Conservation (phyloP, 768 basidiomycete species). For the Podaxis sp. region DNA sequence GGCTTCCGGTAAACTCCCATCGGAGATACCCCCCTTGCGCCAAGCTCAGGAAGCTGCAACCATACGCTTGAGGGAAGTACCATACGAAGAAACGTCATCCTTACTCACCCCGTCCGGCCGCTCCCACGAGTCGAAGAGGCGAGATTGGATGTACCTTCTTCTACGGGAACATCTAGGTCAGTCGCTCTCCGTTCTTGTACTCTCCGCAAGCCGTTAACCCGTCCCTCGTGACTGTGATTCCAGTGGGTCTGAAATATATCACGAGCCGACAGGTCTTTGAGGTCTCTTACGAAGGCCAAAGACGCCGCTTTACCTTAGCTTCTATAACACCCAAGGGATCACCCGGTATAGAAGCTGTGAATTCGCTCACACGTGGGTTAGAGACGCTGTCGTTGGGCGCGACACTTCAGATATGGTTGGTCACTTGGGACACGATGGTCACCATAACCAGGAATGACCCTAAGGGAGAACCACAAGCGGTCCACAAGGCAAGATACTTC, state of each 20-base stretch:
- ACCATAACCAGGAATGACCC: slow-evolving; percentile 35
- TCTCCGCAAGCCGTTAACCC: not conserved
- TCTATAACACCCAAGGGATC: slow-evolving; percentile 37
- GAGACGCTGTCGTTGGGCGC: slow-evolving; percentile 43
- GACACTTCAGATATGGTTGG: slow-evolving; percentile 51
- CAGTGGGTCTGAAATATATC: slow-evolving; percentile 76
- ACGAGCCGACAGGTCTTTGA: slow-evolving; percentile 60
- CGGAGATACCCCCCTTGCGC: slow-evolving; percentile 51
- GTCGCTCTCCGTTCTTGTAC: slow-evolving; percentile 23
- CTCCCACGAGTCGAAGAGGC: slow-evolving; percentile 21
- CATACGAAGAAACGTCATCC: slow-evolving; percentile 16
- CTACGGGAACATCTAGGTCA: slow-evolving; percentile 69
- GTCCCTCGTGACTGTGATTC: slow-evolving; percentile 13
- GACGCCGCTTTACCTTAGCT: slow-evolving; percentile 56
- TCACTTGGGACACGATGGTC: slow-evolving; percentile 69
- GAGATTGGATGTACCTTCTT: slow-evolving; percentile 68
- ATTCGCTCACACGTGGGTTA: slow-evolving; percentile 41
- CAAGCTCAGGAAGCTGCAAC: slow-evolving; percentile 49
- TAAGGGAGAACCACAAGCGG: slow-evolving; percentile 20
- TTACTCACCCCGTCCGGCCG: slow-evolving; percentile 7
- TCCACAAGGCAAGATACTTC: slow-evolving; percentile 35
- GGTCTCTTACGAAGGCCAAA: slow-evolving; percentile 60
- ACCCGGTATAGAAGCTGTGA: slow-evolving; percentile 20
- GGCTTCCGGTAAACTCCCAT: slow-evolving; percentile 32
- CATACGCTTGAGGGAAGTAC: slow-evolving; percentile 54